These are phyloP conservation scores for Aspergillus phoenicis DNA, from an alignment of 2,329 filamentous ascomycete genomes.

Conservation along the genomic window DNA sequence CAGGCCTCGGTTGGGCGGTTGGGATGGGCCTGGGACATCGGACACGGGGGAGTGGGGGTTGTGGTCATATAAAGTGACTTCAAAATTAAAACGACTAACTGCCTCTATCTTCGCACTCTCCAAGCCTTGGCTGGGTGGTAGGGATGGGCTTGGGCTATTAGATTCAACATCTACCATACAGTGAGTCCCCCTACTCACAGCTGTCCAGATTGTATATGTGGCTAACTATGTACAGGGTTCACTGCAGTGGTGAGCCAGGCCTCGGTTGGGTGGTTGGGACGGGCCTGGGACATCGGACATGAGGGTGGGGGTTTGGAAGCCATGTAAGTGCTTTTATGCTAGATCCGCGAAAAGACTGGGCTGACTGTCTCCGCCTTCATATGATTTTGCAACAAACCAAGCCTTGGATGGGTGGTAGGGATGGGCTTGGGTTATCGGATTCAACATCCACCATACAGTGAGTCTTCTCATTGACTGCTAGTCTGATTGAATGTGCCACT, in stretches of 20 bases:
- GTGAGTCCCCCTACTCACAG: too few species aligned
- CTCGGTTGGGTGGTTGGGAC: slow-evolving; percentile 9
- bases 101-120: too few species aligned
- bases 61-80: too few species aligned
- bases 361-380: too few species aligned
- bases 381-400: background rate
- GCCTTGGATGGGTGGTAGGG: background rate
- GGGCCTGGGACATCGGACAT: background rate
- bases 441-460: too few species aligned
- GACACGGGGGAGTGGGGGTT: background rate
- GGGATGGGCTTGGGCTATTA: slow-evolving; percentile 1
- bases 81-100: too few species aligned
- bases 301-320: too few species aligned
- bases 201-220: too few species aligned
- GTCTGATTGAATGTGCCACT: background rate
- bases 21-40: slow-evolving; percentile 10
- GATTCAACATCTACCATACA: background rate
- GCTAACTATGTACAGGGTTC: background rate
- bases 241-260: background rate
- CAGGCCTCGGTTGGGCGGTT: slow-evolving; percentile 3
- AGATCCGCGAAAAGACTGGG: too few species aligned
- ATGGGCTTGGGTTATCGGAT: background rate
- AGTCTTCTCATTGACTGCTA: too few species aligned
- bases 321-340: too few species aligned
- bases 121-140: background rate